Percentiles rank a stretch among this genome's conserved stretches.
Conservation (phyloP, 1,284 basidiomycete genomes). For the Cutaneotrichosporon dermatis region DNA sequence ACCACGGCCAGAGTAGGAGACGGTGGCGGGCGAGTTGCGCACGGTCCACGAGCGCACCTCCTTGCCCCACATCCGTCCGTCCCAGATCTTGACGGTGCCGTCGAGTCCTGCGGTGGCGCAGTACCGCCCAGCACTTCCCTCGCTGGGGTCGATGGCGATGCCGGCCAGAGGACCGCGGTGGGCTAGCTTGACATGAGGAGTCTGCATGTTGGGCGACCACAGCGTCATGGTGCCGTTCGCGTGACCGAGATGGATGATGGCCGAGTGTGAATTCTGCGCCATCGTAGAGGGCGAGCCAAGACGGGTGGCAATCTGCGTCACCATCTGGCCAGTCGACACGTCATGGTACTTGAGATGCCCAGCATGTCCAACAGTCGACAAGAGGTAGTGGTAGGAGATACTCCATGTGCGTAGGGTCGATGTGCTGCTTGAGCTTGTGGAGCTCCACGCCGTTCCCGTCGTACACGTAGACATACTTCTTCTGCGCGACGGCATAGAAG, state of each 20-base stretch:
- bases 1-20: constrained; percentile 62
- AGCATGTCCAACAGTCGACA: constrained; percentile 76
- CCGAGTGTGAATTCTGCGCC: constrained; percentile 86
- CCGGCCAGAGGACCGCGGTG: constrained; percentile 83
- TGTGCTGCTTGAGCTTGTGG: constrained; percentile 64
- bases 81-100: constrained; percentile 89
- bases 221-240: constrained; percentile 77
- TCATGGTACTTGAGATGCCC: constrained; percentile 97
- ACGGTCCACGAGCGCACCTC: constrained; percentile 75
- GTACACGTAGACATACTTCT: constrained; percentile 95
- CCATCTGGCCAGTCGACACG: constrained; percentile 83
- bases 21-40: constrained; percentile 52
- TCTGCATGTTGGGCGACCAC: constrained; percentile 91
- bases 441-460: constrained; percentile 91
- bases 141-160: constrained; percentile 73
- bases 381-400: constrained; percentile 95
- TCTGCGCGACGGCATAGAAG: constrained; percentile 92
- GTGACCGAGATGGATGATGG: constrained; percentile 90
- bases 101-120: constrained; percentile 88
- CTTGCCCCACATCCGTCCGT: constrained; percentile 89
- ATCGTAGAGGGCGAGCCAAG: constrained; percentile 81
- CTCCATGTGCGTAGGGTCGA: constrained; percentile 86
- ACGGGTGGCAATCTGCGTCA: constrained; percentile 86
- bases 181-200: constrained; percentile 85
- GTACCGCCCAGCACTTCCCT: constrained; percentile 70